Percentiles rank a stretch among this genome's conserved stretches.
phyloP scores from a whole-genome alignment of 148 eudicot genomes.

The Limonium bicolor region DNA sequence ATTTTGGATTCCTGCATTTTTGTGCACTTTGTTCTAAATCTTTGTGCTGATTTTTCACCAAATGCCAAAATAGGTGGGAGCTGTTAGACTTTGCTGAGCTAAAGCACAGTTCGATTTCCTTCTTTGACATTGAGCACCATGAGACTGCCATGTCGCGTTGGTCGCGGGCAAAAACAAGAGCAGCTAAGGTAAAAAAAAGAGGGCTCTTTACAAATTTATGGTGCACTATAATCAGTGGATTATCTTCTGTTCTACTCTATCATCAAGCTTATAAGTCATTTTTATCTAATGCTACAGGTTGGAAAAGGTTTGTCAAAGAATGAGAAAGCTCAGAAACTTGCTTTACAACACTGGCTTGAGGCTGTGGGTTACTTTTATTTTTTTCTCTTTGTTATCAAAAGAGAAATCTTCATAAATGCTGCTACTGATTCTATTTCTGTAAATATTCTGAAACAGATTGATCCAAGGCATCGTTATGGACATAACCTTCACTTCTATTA shows the following conservation, averaged over 20 bases:
- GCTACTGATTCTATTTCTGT: constrained; percentile 6
- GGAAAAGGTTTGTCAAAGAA: constrained; percentile 89
- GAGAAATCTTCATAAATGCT: not conserved
- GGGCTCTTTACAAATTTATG: not conserved
- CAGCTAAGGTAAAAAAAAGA: constrained; percentile 81
- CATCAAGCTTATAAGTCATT: too few species aligned
- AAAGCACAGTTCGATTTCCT: constrained; percentile 81
- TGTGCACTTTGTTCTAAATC: not conserved
- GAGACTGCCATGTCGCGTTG: constrained; percentile 95
- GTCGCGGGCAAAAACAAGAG: constrained; percentile 92
- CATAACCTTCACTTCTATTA: constrained; percentile 93
- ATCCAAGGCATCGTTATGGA: constrained; percentile 98
- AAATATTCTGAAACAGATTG: constrained; percentile 60
- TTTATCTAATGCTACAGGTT: constrained; percentile 31
- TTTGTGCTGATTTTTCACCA: not conserved
- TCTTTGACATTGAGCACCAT: constrained; percentile 73
- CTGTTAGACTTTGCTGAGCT: constrained; percentile 81
- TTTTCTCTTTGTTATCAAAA: not conserved
- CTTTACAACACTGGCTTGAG: constrained; percentile 96
- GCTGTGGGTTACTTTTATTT: constrained; percentile 38
- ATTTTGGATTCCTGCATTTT: not conserved
- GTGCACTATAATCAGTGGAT: not conserved
- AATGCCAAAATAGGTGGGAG: constrained; percentile 60
- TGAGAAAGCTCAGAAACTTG: constrained; percentile 78
- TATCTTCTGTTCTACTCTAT: not conserved